phyloP scores from a whole-genome alignment of 495 filamentous ascomycete genomes.

The Penicillium salamii region DNA sequence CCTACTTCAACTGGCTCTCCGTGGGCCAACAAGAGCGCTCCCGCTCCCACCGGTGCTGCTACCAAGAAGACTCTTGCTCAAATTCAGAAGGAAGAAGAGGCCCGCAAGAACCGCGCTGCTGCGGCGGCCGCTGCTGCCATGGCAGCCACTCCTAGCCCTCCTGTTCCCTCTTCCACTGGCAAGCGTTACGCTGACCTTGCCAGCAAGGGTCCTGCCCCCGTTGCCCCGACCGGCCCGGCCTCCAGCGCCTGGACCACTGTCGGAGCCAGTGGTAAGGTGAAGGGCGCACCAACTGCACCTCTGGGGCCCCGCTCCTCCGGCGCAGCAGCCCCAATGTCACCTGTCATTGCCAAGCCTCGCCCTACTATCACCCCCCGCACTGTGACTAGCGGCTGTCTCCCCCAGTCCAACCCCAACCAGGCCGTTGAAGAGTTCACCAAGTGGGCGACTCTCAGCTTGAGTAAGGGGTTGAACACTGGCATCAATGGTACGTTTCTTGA shows the following conservation, averaged over 20 bases:
- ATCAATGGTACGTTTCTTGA: constrained; percentile 52
- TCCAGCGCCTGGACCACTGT: constrained; percentile 90
- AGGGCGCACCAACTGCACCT: constrained; percentile 60
- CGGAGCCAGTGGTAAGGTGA: constrained; percentile 89
- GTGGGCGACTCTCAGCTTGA: constrained; percentile 78
- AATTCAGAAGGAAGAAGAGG: constrained; percentile 95
- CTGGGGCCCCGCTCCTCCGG: constrained; percentile 57
- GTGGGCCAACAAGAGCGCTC: constrained; percentile 62
- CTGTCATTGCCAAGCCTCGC: constrained; percentile 33
- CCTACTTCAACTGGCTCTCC: constrained; percentile 51
- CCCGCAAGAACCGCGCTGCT: constrained; percentile 70
- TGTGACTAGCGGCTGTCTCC: constrained; percentile 32
- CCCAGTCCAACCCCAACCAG: constrained; percentile 49
- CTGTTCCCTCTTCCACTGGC: constrained; percentile 52
- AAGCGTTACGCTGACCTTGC: constrained; percentile 97
- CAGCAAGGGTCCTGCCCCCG: constrained; percentile 61
- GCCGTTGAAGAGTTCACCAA: constrained; percentile 87
- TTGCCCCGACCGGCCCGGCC: constrained; percentile 21
- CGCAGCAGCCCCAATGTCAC: constrained; percentile 40
- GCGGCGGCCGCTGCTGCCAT: constrained; percentile 56
- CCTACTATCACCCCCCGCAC: constrained; percentile 27
- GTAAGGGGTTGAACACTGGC: constrained; percentile 55
- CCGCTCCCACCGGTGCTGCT: constrained; percentile 40
- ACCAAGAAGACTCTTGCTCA: constrained; percentile 90
- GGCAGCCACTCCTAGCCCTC: constrained; percentile 42